phyloP scores from a whole-genome alignment of 2,329 filamentous ascomycete genomes.

The Triangularia setosa region DNA sequence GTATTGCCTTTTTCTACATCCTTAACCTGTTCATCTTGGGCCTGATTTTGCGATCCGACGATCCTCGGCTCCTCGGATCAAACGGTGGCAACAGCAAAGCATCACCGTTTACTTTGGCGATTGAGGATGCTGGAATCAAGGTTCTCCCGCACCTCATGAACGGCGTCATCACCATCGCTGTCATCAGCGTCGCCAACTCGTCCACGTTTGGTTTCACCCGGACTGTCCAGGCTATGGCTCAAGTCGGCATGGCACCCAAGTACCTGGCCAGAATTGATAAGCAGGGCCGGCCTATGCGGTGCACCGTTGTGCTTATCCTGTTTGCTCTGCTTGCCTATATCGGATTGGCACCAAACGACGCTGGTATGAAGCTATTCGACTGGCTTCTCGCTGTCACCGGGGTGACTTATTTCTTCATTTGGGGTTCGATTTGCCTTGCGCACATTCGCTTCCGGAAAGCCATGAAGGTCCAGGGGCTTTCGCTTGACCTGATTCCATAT shows the following conservation, averaged over 20 bases:
- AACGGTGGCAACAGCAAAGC: constrained; percentile 41
- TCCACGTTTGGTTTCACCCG: constrained; percentile 49
- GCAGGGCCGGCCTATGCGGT: constrained; percentile 55
- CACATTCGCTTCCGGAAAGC: constrained; percentile 63
- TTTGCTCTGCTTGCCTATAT: constrained; percentile 60
- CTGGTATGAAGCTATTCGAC: constrained; percentile 48
- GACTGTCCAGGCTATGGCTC: constrained; percentile 48
- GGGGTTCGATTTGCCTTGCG: constrained; percentile 63
- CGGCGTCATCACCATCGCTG: constrained; percentile 48
- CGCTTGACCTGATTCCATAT: constrained; percentile 46
- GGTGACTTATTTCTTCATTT: constrained; percentile 70
- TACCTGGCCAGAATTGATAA: constrained; percentile 59
- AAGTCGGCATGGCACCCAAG: constrained; percentile 49
- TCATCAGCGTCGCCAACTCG: constrained; percentile 50
- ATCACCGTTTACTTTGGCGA: constrained; percentile 51
- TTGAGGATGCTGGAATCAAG: constrained; percentile 46
- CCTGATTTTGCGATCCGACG: constrained; percentile 43
- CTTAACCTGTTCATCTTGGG: constrained; percentile 49
- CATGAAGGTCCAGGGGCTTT: constrained; percentile 57
- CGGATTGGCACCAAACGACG: constrained; percentile 37
- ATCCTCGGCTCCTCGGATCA: constrained; percentile 38
- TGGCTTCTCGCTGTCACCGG: constrained; percentile 70
- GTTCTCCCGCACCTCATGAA: constrained; percentile 52
- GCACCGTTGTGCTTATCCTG: constrained; percentile 48
- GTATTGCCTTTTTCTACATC: constrained; percentile 35